Evolutionary conservation across 2,329 filamentous ascomycete species (phyloP), one percentile per base, ranked within the genome.

Genomic region (Colletotrichum paranaense): DNA sequence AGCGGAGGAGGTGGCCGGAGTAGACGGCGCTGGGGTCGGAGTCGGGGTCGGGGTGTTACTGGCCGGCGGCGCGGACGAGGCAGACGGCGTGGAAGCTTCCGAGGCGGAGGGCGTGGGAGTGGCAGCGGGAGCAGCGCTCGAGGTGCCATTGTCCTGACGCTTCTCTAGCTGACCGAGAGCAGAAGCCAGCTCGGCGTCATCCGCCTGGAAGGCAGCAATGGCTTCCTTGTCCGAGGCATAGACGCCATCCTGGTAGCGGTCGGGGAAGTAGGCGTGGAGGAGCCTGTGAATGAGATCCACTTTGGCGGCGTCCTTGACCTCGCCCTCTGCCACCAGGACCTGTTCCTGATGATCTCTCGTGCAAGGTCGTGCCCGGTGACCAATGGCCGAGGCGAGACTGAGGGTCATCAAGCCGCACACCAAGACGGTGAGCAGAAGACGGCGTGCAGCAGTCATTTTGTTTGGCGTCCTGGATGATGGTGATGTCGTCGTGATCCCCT

Each of bases 221-320:
- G 91, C 92, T 12, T 87, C 85, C 76, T 86, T 87, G 78, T 93
- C 92, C 75, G 90, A 89, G 75, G 89, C 87, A 80, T 92, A 93
- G 68, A 94, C 87, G 72, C 92, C 92, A 78, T 93, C 89, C 79
- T 91, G 88, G 82, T 92, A 94, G 78, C 90, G 89, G 60, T 88
- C 86, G 58, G 89, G 88, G 67, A 92, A 85, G 77, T 91, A 88
- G 74, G 87, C 84, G 80, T 93, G 91, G 38, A 95, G 86, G 66
- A 93, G 89, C 59, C 88, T 88, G 80, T 94, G 92, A 67, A 95
- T 84, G 55, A 89, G 87, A 62, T 89, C 86, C 67, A 88, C 87
- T 26, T 91, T 89, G 68, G 92, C 83, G 35, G 71, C 63, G 14
- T 67, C 55, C 42, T 73, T 68, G 22, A 30, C 52, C 3, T 66